Percentiles rank a stretch among this genome's conserved stretches.
Evolutionary conservation across 257 asterid species (phyloP).

Genomic region (Lithospermum erythrorhizon): DNA sequence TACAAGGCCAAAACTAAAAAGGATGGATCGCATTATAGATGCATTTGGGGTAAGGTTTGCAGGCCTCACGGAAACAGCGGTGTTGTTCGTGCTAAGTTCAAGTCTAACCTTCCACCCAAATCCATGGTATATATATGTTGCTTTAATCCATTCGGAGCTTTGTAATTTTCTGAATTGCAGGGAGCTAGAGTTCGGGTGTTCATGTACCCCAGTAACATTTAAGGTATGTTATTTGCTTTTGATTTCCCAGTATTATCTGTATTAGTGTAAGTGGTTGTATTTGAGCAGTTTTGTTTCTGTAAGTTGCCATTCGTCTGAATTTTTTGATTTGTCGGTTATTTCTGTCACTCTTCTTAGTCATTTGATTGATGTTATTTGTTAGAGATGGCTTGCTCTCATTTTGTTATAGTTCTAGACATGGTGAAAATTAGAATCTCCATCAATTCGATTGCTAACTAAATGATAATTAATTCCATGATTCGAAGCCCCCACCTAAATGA

Average conservation of each 20-base stretch:
- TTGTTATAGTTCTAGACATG: too few relatives aligned
- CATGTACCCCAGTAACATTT: slow-evolving; percentile 7
- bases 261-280: too few relatives aligned
- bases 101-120: slow-evolving; percentile 32
- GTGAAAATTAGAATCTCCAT: not conserved
- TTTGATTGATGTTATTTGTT: too few relatives aligned
- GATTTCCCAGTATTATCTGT: not conserved
- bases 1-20: slow-evolving; percentile 28
- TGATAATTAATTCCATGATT: too few relatives aligned
- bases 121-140: slow-evolving; percentile 16
- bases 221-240: not conserved
- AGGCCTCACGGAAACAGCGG: slow-evolving; percentile 34
- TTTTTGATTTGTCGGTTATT: too few relatives aligned
- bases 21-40: slow-evolving; percentile 6
- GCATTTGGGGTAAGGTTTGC: slow-evolving; percentile 27
- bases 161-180: not conserved
- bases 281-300: too few relatives aligned
- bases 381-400: too few relatives aligned
- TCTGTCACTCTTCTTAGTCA: too few relatives aligned
- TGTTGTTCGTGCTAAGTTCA: slow-evolving; percentile 26
- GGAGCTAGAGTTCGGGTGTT: slow-evolving; percentile 6
- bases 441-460: not conserved
- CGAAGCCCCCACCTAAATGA: not conserved
- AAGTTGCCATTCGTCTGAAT: too few relatives aligned
- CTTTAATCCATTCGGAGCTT: not conserved